These are phyloP conservation scores for Diutina neorugosa DNA, from an alignment of 1,139 yeast genomes.

Conservation along the genomic window DNA sequence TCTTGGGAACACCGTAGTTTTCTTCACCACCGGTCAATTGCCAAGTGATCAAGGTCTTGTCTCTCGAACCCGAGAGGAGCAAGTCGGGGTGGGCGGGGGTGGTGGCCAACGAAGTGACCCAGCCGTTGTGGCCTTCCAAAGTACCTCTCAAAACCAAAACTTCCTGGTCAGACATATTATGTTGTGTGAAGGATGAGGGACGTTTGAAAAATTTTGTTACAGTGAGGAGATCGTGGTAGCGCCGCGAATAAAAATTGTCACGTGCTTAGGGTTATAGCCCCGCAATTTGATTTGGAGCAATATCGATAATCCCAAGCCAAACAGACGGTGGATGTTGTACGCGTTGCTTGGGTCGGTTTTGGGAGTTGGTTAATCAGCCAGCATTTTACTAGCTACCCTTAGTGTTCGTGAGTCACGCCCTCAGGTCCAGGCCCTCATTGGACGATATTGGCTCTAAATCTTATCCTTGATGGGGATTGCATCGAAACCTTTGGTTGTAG, in stretches of 20 bases:
- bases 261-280: background rate
- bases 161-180: conserved; percentile 28
- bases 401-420: no score
- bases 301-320: no score
- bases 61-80: conserved; percentile 97
- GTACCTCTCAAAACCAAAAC: conserved; percentile 99
- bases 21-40: conserved; percentile 93
- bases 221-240: background rate
- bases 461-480: no score
- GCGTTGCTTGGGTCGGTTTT: no score
- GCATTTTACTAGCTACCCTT: no score
- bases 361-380: no score
- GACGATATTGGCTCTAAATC: no score
- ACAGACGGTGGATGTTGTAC: no score
- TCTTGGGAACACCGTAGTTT: conserved; percentile 96
- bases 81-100: conserved; percentile 97
- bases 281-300: no score
- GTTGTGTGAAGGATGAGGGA: background rate
- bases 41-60: conserved; percentile 97
- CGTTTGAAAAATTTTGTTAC: background rate
- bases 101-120: conserved; percentile 99
- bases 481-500: no score
- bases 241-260: background rate
- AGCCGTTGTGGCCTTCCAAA: conserved; percentile 78
- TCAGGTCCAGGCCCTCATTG: no score